These are phyloP conservation scores for Pluteus cervinus DNA, from an alignment of 768 basidiomycete genomes.

Conservation along the genomic window DNA sequence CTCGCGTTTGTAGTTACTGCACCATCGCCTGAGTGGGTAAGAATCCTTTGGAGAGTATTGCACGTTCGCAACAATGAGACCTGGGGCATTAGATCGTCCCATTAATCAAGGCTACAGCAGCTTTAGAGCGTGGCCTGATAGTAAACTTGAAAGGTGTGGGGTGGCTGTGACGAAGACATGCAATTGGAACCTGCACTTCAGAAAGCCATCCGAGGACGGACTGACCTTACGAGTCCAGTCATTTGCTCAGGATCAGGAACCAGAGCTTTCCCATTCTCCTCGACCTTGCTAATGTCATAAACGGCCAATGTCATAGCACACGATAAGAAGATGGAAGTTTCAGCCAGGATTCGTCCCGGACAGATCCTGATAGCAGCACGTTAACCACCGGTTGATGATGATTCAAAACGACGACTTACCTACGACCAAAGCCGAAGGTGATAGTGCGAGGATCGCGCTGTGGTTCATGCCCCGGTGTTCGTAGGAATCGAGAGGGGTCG, in stretches of 20 bases:
- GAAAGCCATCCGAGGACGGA: no score
- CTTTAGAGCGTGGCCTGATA: conserved; percentile 17
- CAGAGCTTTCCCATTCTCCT: conserved; percentile 18
- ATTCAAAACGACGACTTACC: no score
- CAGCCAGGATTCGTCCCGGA: conserved; percentile 25
- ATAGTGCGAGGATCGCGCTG: conserved; percentile 40
- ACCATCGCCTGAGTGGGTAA: no score
- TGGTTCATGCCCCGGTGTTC: conserved; percentile 25
- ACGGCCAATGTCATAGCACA: conserved; percentile 34
- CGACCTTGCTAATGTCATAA: conserved; percentile 30
- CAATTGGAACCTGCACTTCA: no score
- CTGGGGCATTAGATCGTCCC: no score
- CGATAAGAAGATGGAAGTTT: conserved; percentile 34
- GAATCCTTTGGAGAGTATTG: no score
- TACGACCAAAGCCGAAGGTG: conserved; percentile 52
- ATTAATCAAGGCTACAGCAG: conserved; percentile 14
- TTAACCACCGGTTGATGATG: no score
- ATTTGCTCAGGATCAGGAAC: conserved; percentile 35
- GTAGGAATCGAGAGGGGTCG: conserved; percentile 42
- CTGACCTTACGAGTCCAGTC: conserved; percentile 41
- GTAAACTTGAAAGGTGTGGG: conserved; percentile 20
- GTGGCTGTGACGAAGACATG: no score
- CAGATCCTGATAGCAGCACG: conserved; percentile 10
- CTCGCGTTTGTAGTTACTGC: no score
- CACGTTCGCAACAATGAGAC: no score